A percentile compares a stretch with the other conserved stretches of the same genome.
Conservation (phyloP, 1,284 basidiomycete genomes). For the Mixia osmundae region DNA sequence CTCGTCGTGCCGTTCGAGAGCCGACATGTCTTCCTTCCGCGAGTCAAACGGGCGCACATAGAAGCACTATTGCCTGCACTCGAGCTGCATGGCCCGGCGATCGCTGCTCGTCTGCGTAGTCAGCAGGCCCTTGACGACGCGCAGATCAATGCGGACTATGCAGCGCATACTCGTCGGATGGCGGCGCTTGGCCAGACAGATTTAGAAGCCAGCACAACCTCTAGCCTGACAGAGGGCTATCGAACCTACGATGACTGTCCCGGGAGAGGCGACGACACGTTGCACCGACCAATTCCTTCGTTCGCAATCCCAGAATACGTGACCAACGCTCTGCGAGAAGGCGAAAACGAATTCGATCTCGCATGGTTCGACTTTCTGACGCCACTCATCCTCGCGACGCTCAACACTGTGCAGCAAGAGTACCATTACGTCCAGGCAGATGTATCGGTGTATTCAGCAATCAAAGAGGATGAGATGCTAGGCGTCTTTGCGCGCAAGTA, state of each 20-base stretch:
- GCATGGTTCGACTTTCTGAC: slow-evolving; percentile 17
- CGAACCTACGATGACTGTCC: slow-evolving; percentile 15
- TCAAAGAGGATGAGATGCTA: slow-evolving; percentile 6
- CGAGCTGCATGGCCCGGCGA: background rate
- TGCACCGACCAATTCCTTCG: slow-evolving; percentile 14
- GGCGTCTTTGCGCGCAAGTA: slow-evolving; percentile 6
- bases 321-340: slow-evolving; percentile 5
- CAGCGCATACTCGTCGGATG: background rate
- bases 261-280: slow-evolving; percentile 17
- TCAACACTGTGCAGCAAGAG: slow-evolving; percentile 11
- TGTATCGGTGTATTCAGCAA: slow-evolving; percentile 7
- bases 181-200: background rate
- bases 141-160: background rate
- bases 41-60: background rate
- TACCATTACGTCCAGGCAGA: slow-evolving; percentile 7
- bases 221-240: no score
- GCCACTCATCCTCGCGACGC: slow-evolving; percentile 11
- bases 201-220: background rate
- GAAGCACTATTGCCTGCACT: background rate
- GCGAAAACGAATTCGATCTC: slow-evolving; percentile 8
- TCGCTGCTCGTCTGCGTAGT: background rate
- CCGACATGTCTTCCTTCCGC: slow-evolving; percentile 3
- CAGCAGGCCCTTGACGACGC: no score
- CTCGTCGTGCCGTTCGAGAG: slow-evolving; percentile 8
- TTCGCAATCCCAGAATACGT: slow-evolving; percentile 17